Conservation (phyloP, 805 yeast genomes). For the Lipomyces anomalus region DNA sequence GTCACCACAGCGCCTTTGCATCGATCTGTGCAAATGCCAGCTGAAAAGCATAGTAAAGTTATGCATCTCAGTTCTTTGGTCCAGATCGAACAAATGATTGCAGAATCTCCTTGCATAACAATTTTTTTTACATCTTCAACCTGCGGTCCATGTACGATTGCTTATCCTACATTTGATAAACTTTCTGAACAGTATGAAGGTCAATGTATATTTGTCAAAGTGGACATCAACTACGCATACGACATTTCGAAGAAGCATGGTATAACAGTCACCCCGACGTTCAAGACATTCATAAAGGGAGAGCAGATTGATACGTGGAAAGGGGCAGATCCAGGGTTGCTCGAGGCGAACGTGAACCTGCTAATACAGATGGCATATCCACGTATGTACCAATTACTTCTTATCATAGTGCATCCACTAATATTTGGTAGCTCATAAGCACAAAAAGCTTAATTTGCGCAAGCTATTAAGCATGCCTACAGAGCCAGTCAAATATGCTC, state of each 20-base stretch:
- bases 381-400: not conserved
- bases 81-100: slow-evolving; percentile 15
- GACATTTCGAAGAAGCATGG: slow-evolving; percentile 16
- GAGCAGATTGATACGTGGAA: slow-evolving; percentile 26
- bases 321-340: slow-evolving; percentile 24
- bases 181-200: slow-evolving; percentile 16
- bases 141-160: slow-evolving; percentile 25
- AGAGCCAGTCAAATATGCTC: slow-evolving; percentile 12
- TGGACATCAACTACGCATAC: slow-evolving; percentile 22
- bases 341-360: slow-evolving; percentile 21
- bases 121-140: slow-evolving; percentile 28
- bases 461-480: slow-evolving; percentile 11
- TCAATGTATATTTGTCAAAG: slow-evolving; percentile 22
- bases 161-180: slow-evolving; percentile 25
- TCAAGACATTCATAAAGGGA: slow-evolving; percentile 22
- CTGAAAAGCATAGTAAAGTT: slow-evolving; percentile 7
- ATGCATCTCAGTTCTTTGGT: slow-evolving; percentile 10
- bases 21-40: not conserved
- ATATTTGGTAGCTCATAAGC: slow-evolving; percentile 15
- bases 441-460: slow-evolving; percentile 14
- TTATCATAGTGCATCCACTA: not conserved
- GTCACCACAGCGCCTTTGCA: slow-evolving; percentile 26
- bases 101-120: slow-evolving; percentile 7
- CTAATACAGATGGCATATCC: slow-evolving; percentile 22
- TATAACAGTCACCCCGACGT: slow-evolving; percentile 28